These are phyloP conservation scores for Cystobasidiopsis lactophilus DNA, from an alignment of 768 basidiomycete genomes.

Conservation along the genomic window DNA sequence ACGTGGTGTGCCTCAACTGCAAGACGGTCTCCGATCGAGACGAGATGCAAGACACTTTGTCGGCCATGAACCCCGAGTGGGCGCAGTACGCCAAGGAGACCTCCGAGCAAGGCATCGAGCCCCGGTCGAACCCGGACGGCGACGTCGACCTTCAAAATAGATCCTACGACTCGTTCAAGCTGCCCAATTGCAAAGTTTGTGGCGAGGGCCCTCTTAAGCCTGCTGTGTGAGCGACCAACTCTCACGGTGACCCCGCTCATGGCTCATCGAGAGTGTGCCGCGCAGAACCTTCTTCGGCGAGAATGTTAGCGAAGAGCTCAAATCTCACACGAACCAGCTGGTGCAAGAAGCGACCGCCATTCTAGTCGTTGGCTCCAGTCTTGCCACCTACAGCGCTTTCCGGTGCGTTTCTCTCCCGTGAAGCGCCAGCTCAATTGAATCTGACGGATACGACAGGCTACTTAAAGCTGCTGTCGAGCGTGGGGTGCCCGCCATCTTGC, in stretches of 20 bases:
- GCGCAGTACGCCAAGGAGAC: conserved; percentile 6
- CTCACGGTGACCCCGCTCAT: no score
- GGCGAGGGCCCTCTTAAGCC: conserved; percentile 8
- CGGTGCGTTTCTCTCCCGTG: neutral
- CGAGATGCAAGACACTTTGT: conserved; percentile 4
- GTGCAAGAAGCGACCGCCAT: conserved; percentile 20
- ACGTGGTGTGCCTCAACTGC: conserved; percentile 9
- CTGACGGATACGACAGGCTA: neutral
- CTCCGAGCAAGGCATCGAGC: neutral
- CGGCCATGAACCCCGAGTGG: conserved; percentile 9
- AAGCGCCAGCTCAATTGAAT: neutral
- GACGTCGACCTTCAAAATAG: conserved; percentile 10
- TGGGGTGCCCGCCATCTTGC: neutral
- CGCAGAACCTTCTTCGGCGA: conserved; percentile 8
- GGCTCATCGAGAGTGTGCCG: no score
- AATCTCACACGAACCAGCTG: neutral
- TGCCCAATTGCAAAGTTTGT: conserved; percentile 6
- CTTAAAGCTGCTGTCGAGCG: conserved; percentile 4
- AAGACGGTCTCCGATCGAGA: conserved; percentile 3
- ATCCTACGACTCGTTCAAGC: conserved; percentile 11
- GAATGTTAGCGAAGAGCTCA: conserved; percentile 7
- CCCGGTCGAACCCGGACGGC: conserved; percentile 1
- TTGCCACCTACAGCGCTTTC: conserved; percentile 27
- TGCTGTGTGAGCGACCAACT: neutral
- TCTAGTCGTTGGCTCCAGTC: conserved; percentile 25